These are phyloP conservation scores for Paecilomyces niveus DNA, from an alignment of 2,329 filamentous ascomycete genomes.

Conservation along the genomic window DNA sequence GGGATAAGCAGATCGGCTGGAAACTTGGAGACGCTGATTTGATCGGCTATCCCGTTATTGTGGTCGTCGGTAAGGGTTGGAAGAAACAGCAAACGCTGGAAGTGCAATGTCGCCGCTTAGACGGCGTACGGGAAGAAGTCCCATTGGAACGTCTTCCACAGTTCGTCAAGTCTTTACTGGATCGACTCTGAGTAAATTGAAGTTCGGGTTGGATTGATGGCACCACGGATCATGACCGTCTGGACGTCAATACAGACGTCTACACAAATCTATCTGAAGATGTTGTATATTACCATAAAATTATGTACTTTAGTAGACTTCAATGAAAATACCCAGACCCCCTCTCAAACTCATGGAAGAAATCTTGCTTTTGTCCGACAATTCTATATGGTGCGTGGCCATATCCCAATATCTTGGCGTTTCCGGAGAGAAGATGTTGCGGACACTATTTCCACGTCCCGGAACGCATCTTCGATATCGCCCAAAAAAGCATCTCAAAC, in stretches of 20 bases:
- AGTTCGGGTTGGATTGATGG: not conserved
- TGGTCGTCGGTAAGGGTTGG: slow-evolving; percentile 72
- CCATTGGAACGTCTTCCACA: slow-evolving; percentile 42
- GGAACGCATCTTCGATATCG: not conserved
- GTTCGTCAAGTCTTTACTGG: slow-evolving; percentile 44
- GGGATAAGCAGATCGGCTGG: slow-evolving; percentile 63
- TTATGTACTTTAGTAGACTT: slow-evolving; percentile 2
- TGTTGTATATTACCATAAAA: slow-evolving; percentile 2
- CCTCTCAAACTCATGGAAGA: not conserved
- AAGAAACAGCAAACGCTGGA: slow-evolving; percentile 54
- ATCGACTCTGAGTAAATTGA: slow-evolving; percentile 39
- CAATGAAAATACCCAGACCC: not conserved
- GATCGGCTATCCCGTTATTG: slow-evolving; percentile 76
- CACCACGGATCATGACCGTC: not conserved
- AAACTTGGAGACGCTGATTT: slow-evolving; percentile 87
- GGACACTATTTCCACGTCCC: slow-evolving; percentile 3
- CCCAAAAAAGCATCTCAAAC: slow-evolving; percentile 3
- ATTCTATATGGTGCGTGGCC: slow-evolving; percentile 1
- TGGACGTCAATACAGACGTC: not conserved
- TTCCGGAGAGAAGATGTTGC: not conserved
- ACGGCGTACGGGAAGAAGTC: slow-evolving; percentile 52
- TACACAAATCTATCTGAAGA: not conserved
- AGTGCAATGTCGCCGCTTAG: slow-evolving; percentile 68
- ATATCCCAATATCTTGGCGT: not conserved
- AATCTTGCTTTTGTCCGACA: not conserved